These are phyloP conservation scores for Ambrosia trifida DNA, from an alignment of 129 eudicot genomes.

Conservation along the genomic window DNA sequence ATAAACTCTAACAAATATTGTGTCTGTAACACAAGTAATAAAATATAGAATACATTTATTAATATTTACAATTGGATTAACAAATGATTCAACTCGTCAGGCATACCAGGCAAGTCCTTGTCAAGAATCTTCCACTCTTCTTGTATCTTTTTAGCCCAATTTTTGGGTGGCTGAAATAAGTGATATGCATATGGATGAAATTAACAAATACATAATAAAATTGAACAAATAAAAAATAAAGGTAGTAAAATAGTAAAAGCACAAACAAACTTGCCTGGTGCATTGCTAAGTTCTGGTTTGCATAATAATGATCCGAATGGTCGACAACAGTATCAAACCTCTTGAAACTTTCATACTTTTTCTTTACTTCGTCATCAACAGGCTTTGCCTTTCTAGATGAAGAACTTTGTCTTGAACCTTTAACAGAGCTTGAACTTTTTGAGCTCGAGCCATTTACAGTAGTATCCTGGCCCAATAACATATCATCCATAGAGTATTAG, in stretches of 20 bases:
- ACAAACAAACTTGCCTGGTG: constrained; percentile 47
- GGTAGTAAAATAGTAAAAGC: background rate
- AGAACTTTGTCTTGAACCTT: constrained; percentile 12
- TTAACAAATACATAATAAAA: constrained; percentile 1
- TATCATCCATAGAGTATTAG: constrained; percentile 1
- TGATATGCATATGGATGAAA: background rate
- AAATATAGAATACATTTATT: background rate
- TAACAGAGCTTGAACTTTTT: background rate
- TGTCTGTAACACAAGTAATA: constrained; percentile 41
- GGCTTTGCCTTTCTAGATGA: constrained; percentile 22
- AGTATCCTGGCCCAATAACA: background rate
- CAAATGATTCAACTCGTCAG: background rate
- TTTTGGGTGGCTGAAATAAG: constrained; percentile 56
- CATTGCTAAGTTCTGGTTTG: background rate
- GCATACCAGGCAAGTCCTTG: constrained; percentile 76
- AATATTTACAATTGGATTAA: background rate
- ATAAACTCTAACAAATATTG: constrained; percentile 78
- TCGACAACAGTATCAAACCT: constrained; percentile 74
- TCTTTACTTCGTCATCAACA: constrained; percentile 40
- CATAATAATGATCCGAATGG: constrained; percentile 57
- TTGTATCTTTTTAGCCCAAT: constrained; percentile 79
- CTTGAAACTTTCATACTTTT: constrained; percentile 54
- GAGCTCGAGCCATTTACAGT: constrained; percentile 11
- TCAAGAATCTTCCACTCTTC: constrained; percentile 92
- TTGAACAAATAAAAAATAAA: background rate